phyloP scores from a whole-genome alignment of 257 asterid genomes.

The Henckelia pumila region DNA sequence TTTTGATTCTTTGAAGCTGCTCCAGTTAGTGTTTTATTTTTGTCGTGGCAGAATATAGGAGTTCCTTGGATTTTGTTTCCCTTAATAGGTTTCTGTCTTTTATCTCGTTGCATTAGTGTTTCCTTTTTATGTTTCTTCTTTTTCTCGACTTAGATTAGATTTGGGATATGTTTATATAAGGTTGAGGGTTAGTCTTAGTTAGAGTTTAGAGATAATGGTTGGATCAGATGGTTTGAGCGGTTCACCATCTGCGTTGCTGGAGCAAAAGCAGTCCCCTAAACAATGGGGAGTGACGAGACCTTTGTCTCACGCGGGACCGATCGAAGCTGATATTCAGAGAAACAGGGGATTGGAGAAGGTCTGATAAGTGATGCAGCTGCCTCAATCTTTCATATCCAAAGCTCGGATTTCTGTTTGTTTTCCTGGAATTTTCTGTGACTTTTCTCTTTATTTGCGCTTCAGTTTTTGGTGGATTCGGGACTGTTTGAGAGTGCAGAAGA shows the following conservation, averaged over 20 bases:
- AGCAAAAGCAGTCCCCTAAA: slow-evolving; percentile 40
- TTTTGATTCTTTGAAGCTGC: slow-evolving; percentile 5
- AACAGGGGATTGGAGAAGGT: slow-evolving; percentile 83
- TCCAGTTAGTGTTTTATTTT: neutral
- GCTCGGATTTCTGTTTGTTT: neutral
- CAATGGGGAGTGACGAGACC: slow-evolving; percentile 80
- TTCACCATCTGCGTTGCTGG: slow-evolving; percentile 36
- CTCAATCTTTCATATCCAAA: neutral
- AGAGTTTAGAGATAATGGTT: slow-evolving; percentile 32
- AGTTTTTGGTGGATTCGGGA: slow-evolving; percentile 76
- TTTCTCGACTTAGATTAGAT: slow-evolving; percentile 29
- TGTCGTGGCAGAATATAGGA: slow-evolving; percentile 17
- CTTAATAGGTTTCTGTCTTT: slow-evolving; percentile 29
- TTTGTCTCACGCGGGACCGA: slow-evolving; percentile 71
- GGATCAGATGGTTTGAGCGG: slow-evolving; percentile 40
- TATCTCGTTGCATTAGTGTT: slow-evolving; percentile 39
- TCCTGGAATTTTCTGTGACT: slow-evolving; percentile 21
- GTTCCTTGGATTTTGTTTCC: slow-evolving; percentile 3
- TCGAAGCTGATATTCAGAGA: slow-evolving; percentile 56
- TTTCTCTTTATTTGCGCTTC: slow-evolving; percentile 14
- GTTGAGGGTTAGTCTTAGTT: slow-evolving; percentile 29
- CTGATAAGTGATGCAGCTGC: neutral
- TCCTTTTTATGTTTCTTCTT: slow-evolving; percentile 19
- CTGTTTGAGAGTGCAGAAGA: slow-evolving; percentile 75
- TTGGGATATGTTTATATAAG: slow-evolving; percentile 14